These are phyloP conservation scores for Monosporozyma aerobia DNA, from an alignment of 805 yeast species.

Conservation along the genomic window DNA sequence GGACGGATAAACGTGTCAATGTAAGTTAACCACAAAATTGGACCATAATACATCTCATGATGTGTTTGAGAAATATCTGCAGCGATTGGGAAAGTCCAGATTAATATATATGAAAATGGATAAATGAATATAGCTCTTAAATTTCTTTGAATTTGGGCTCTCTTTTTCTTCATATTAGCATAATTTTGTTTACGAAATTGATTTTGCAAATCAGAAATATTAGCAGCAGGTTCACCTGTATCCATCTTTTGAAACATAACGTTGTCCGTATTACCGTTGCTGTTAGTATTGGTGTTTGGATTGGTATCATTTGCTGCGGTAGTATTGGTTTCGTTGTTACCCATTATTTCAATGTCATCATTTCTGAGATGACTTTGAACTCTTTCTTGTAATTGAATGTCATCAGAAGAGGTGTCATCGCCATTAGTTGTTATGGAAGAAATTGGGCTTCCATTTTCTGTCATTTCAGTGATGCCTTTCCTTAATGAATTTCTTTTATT, in stretches of 20 bases:
- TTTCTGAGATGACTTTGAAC: not conserved
- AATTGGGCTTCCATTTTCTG: not conserved
- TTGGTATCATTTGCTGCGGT: not conserved
- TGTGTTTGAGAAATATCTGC: constrained; percentile 50
- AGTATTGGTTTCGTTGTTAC: not conserved
- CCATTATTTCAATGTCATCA: not conserved
- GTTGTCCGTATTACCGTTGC: not conserved
- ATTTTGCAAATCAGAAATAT: constrained; percentile 17
- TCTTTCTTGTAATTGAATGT: not conserved
- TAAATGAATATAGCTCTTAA: constrained; percentile 73
- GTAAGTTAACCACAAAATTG: constrained; percentile 54
- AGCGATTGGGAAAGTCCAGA: constrained; percentile 78
- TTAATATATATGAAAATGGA: constrained; percentile 68
- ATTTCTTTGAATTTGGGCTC: constrained; percentile 63
- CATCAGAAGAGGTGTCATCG: constrained; percentile 1
- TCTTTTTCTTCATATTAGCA: constrained; percentile 50
- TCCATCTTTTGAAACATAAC: not conserved
- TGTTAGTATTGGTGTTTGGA: not conserved
- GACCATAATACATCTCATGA: constrained; percentile 39
- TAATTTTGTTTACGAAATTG: constrained; percentile 52
- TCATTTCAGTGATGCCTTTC: not conserved
- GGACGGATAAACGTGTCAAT: constrained; percentile 75
- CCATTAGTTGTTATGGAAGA: not conserved
- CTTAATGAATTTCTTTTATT: not conserved
- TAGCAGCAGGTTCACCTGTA: constrained; percentile 1